Conservation (phyloP, 1,139 yeast genomes). For the Geotrichum phurueaensis region DNA sequence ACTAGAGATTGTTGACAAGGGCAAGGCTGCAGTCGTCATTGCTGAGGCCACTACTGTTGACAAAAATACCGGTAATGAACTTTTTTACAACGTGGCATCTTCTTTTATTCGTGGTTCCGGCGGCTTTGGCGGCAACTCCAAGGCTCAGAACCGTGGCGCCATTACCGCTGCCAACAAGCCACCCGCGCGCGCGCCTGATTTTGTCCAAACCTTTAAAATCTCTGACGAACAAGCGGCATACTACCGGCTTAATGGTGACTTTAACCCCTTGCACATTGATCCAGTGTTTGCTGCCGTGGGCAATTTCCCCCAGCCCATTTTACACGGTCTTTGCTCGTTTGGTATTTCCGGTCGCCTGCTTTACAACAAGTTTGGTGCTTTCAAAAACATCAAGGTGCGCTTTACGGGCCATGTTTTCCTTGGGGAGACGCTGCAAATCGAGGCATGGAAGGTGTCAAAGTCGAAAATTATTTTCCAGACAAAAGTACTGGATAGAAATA, state of each 20-base stretch:
- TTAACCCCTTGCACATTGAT: constrained; percentile 92
- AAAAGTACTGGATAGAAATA: constrained; percentile 70
- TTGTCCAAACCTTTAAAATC: constrained; percentile 54
- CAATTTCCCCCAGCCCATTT: constrained; percentile 76
- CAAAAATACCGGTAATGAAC: constrained; percentile 57
- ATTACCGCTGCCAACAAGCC: constrained; percentile 62
- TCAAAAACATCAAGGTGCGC: constrained; percentile 82
- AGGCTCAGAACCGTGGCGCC: constrained; percentile 53
- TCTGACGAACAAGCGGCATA: constrained; percentile 75
- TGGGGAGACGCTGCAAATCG: constrained; percentile 81
- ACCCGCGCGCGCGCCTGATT: constrained; percentile 65
- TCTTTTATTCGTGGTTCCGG: constrained; percentile 79
- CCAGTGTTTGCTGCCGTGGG: constrained; percentile 88
- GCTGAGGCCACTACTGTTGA: constrained; percentile 71
- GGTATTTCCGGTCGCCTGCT: constrained; percentile 77
- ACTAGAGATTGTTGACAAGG: constrained; percentile 75
- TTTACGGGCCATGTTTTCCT: constrained; percentile 92
- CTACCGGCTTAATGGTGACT: constrained; percentile 89
- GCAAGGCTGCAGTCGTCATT: constrained; percentile 77
- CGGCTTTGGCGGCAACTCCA: constrained; percentile 44
- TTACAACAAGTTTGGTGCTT: constrained; percentile 73
- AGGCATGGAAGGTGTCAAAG: constrained; percentile 71
- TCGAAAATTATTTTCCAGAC: constrained; percentile 75
- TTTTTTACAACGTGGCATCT: constrained; percentile 80
- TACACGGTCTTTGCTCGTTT: constrained; percentile 87